Base-by-base conservation (phyloP, 73 alveolate genomes). In the Halteria grandinella region DNA sequence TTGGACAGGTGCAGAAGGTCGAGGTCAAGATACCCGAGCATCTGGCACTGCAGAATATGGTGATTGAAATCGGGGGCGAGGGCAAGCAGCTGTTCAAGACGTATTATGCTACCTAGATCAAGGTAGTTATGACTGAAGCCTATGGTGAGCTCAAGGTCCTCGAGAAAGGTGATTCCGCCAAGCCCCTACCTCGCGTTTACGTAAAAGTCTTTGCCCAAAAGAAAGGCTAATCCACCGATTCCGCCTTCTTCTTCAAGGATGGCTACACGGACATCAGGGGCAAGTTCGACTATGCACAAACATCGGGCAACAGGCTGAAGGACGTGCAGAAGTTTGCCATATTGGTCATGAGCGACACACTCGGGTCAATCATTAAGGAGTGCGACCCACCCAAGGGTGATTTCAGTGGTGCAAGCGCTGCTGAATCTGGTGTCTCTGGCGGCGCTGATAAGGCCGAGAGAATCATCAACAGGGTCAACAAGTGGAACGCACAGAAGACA, bases 221-320 rank as follows among this genome's bases (percentile, higher is more conserved):
- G 55, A 75, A 72, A 34, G 80, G 70, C 77, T 63, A 41, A 75
- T 88, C 87, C 41, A 49, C 75, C 10, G 71, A 54, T 32, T 69
- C 80, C 8, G 79, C 64, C 41, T 29, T 6, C 15, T 96, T 92
- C 94, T 96, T 88, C 74, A 94, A 87, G 81, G 99, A 95, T 77
- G 99, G 99, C 18, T 95, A 89, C 85, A 95, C 99, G 28, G 99
- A 95, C 79, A 71, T 95, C 70, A 93, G 97, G 58, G 91, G 91
- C 39, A 82, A 82, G 64, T 82, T 82, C 31, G 91, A 70, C 25
- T 72, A 82, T 45, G 96, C 95, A n/a, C 69, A 88, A 40, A 70
- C 87, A 15, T 86, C 76, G 53, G 79, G 90, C 37, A 76, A 70
- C 59, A 55, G 72, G 33, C 64, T 95, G 37, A 75, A 82, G 49